Conservation (phyloP, 179 eudicot species). For the Camellia oleifera region DNA sequence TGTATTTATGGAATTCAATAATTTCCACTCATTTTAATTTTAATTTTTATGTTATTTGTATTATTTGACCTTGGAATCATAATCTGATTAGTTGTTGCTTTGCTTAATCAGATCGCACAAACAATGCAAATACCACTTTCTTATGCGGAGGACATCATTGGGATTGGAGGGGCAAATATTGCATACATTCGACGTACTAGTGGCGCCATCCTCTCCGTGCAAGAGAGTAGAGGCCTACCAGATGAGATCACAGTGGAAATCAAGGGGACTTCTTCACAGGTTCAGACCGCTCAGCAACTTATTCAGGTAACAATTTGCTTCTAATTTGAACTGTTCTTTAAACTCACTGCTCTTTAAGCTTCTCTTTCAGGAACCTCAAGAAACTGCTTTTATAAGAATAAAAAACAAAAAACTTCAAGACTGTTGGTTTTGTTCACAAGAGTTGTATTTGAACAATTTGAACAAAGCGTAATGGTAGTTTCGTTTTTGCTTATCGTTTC, state of each 20-base stretch:
- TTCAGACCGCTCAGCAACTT: slow-evolving; percentile 63
- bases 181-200: slow-evolving; percentile 68
- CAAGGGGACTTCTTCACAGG: slow-evolving; percentile 59
- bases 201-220: slow-evolving; percentile 67
- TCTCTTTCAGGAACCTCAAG: too few relatives aligned
- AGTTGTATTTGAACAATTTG: too few relatives aligned
- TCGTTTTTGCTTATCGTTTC: not conserved
- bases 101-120: slow-evolving; percentile 57
- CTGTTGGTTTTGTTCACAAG: not conserved
- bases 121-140: slow-evolving; percentile 91
- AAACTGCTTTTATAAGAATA: too few relatives aligned
- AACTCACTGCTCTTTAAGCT: too few relatives aligned
- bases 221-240: slow-evolving; percentile 53
- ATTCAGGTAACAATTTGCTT: slow-evolving; percentile 44
- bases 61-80: not conserved
- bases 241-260: slow-evolving; percentile 71
- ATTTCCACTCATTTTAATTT: not conserved
- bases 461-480: not conserved
- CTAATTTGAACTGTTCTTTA: not conserved
- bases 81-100: slow-evolving; percentile 3
- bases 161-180: slow-evolving; percentile 74
- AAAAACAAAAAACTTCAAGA: too few relatives aligned
- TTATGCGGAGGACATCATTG: slow-evolving; percentile 88
- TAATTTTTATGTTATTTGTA: not conserved
- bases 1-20: not conserved